These are phyloP conservation scores for Cladosporium sp. DNA, from an alignment of 2,329 filamentous ascomycete species.

Conservation along the genomic window DNA sequence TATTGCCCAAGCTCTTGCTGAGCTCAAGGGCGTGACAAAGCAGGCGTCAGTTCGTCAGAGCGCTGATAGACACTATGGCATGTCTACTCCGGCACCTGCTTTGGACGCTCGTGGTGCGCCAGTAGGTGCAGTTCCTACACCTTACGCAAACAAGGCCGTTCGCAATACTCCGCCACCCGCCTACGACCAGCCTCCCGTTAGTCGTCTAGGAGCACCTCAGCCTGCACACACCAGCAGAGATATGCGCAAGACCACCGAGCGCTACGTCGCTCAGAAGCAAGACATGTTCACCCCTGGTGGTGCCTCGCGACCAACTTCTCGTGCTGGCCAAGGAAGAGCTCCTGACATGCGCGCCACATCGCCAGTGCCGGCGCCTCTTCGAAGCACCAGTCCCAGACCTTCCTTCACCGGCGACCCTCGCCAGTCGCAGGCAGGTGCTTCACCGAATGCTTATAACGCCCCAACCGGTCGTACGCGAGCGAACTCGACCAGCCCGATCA, in stretches of 20 bases:
- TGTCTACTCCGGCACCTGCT: constrained; percentile 67
- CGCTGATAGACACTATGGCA: constrained; percentile 93
- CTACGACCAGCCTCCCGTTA: constrained; percentile 70
- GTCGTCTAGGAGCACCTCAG: constrained; percentile 79
- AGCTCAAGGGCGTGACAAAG: constrained; percentile 84
- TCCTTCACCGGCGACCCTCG: constrained; percentile 39
- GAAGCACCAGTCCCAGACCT: constrained; percentile 56
- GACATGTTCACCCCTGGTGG: constrained; percentile 60
- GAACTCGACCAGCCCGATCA: constrained; percentile 40
- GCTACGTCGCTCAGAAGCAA: constrained; percentile 77
- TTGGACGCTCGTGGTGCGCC: constrained; percentile 35
- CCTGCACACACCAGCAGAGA: constrained; percentile 88
- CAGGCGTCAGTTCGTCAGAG: constrained; percentile 78
- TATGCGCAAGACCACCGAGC: constrained; percentile 92
- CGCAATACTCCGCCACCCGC: constrained; percentile 80
- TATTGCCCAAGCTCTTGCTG: constrained; percentile 85
- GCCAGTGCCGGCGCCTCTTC: constrained; percentile 32
- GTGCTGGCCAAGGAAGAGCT: constrained; percentile 27
- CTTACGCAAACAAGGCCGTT: constrained; percentile 40
- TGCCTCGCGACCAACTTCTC: constrained; percentile 23
- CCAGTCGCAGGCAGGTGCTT: constrained; percentile 45
- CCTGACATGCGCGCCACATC: constrained; percentile 24
- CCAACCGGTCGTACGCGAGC: constrained; percentile 31
- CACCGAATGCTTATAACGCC: constrained; percentile 60
- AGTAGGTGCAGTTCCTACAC: constrained; percentile 39